Evolutionary conservation across 2,329 filamentous ascomycete species (phyloP).

Genomic region (Colletotrichum limetticola): DNA sequence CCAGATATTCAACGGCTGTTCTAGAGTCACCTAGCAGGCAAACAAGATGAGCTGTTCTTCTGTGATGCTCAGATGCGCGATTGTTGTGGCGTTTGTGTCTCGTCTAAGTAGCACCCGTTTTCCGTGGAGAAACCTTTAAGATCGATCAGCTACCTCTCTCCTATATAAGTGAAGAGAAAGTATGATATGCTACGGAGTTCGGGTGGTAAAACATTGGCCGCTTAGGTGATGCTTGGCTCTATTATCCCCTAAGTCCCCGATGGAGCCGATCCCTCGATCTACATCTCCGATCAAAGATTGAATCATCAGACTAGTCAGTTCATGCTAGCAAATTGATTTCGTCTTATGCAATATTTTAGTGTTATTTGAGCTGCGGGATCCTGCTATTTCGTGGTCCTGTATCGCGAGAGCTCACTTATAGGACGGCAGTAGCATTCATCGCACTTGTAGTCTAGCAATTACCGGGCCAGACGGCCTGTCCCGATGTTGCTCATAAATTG

Average conservation of each 20-base stretch:
- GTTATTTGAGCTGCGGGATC: background rate
- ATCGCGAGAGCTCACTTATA: background rate
- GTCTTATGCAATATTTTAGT: background rate
- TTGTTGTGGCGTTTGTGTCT: background rate
- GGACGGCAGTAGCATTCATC: no score
- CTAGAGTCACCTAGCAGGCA: background rate
- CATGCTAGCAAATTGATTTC: background rate
- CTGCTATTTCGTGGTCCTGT: background rate
- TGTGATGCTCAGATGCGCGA: background rate
- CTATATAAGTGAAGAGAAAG: background rate
- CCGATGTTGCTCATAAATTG: no score
- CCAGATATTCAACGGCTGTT: no score
- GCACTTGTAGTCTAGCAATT: no score
- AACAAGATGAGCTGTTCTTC: background rate
- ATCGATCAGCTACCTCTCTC: background rate
- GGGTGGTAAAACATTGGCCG: background rate
- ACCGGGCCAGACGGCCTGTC: no score
- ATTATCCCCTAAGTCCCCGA: background rate
- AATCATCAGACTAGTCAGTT: background rate
- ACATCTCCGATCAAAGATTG: background rate
- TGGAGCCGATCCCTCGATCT: background rate
- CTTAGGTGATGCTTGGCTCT: background rate
- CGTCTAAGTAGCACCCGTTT: background rate
- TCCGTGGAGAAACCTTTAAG: fast-evolving
- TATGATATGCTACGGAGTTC: background rate